Percentiles rank a stretch among this genome's conserved stretches.
phyloP scores from a whole-genome alignment of 225 moss, liverwort and hornwort species.

The Climacium dendroides region DNA sequence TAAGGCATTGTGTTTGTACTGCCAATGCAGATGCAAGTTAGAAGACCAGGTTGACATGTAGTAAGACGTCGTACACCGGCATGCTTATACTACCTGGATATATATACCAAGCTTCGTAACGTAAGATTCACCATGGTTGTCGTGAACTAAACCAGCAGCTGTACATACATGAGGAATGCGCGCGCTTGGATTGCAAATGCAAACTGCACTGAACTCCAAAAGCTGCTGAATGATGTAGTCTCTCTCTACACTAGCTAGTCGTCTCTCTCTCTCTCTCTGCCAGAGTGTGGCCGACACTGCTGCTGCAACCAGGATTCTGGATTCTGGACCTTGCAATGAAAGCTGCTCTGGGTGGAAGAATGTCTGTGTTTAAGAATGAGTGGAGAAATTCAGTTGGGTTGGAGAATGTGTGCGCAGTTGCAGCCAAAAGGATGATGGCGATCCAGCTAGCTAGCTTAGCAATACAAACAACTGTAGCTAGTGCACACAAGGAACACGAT shows the following conservation, averaged over 20 bases:
- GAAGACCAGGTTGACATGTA: neutral
- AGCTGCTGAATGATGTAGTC: neutral
- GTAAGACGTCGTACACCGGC: neutral
- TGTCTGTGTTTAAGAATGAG: neutral
- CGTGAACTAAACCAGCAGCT: neutral
- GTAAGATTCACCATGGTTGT: neutral
- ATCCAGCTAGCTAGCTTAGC: neutral
- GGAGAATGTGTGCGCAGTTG: neutral
- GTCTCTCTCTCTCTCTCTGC: neutral
- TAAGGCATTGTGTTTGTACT: neutral
- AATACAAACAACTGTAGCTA: neutral
- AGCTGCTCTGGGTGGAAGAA: neutral
- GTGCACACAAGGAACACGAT: neutral
- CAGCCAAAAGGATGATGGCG: neutral
- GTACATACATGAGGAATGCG: neutral
- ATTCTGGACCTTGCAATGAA: neutral
- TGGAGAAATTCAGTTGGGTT: neutral
- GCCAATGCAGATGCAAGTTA: neutral
- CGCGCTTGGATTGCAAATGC: neutral
- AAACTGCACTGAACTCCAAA: neutral
- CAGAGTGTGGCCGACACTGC: neutral
- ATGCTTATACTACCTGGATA: neutral
- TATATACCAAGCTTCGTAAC: neutral
- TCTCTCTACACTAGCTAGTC: neutral
- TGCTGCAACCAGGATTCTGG: neutral